These are phyloP conservation scores for Thelephora ganbajun DNA, from an alignment of 768 basidiomycete species.

Conservation along the genomic window DNA sequence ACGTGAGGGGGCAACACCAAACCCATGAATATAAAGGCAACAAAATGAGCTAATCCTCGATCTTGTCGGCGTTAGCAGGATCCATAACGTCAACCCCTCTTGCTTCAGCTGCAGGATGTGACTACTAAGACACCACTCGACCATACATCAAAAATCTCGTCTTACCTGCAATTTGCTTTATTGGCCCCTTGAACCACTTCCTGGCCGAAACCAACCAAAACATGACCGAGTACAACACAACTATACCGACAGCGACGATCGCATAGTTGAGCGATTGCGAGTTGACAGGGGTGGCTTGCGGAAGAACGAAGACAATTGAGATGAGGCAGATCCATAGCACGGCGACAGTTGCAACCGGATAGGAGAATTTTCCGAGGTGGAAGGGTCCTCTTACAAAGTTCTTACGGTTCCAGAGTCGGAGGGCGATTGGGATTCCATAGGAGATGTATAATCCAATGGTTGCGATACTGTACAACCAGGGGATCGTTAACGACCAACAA, in stretches of 20 bases:
- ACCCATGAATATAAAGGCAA: no score
- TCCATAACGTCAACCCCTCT: conserved; percentile 37
- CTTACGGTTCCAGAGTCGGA: conserved; percentile 46
- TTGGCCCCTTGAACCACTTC: conserved; percentile 60
- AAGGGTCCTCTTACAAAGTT: conserved; percentile 57
- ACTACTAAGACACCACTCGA: neutral
- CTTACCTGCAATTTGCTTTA: conserved; percentile 47
- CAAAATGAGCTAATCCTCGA: no score
- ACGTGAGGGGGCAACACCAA: no score
- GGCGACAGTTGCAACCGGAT: conserved; percentile 40
- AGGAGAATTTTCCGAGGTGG: conserved; percentile 52
- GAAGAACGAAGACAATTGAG: conserved; percentile 60
- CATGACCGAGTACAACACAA: conserved; percentile 46
- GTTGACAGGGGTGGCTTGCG: conserved; percentile 54
- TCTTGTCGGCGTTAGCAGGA: conserved; percentile 7
- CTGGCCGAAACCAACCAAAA: conserved; percentile 62
- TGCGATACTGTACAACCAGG: conserved; percentile 26
- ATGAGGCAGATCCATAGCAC: conserved; percentile 65
- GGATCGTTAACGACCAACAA: no score
- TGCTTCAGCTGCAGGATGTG: conserved; percentile 25
- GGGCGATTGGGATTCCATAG: conserved; percentile 64
- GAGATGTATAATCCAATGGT: conserved; percentile 70
- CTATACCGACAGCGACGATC: conserved; percentile 64
- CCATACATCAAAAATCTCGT: neutral
- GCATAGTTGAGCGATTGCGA: conserved; percentile 66